Conservation (phyloP, 305 asterid genomes). For the Rubia balearica region DNA sequence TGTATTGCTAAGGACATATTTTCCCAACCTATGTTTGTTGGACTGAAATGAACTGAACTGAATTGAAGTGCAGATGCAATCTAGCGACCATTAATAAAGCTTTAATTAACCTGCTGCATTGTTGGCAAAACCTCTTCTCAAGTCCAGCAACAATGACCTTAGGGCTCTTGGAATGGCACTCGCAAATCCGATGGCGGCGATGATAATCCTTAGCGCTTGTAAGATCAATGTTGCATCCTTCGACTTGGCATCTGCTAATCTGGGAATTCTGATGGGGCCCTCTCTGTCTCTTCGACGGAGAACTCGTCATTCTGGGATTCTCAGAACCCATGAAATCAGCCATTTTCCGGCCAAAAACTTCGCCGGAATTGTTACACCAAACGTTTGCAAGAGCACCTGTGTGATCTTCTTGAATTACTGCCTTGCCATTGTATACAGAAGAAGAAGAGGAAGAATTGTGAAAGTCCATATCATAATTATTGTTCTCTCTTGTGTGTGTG, state of each 20-base stretch:
- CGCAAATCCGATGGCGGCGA: conserved; percentile 69
- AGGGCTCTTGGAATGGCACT: conserved; percentile 56
- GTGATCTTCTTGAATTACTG: background rate
- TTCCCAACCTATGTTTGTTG: too few species aligned
- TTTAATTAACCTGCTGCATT: conserved; percentile 62
- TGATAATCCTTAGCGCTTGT: conserved; percentile 64
- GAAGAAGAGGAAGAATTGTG: background rate
- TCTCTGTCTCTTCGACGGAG: conserved; percentile 20
- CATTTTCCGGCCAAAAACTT: background rate
- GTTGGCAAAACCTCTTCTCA: conserved; percentile 74
- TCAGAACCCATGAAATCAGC: background rate
- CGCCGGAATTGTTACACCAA: background rate
- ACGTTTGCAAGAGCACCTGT: background rate
- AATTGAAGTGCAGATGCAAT: too few species aligned
- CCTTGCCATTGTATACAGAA: background rate
- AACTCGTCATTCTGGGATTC: background rate
- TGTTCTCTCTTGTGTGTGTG: background rate
- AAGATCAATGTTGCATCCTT: conserved; percentile 65
- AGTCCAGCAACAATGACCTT: conserved; percentile 54
- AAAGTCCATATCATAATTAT: background rate
- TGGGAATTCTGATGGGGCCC: conserved; percentile 24
- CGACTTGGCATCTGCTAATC: conserved; percentile 63
- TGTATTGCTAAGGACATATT: background rate
- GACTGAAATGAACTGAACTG: too few species aligned
- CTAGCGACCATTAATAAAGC: too few species aligned